Conservation (phyloP, 768 basidiomycete genomes). For the Mycena olivaceomarginata region DNA sequence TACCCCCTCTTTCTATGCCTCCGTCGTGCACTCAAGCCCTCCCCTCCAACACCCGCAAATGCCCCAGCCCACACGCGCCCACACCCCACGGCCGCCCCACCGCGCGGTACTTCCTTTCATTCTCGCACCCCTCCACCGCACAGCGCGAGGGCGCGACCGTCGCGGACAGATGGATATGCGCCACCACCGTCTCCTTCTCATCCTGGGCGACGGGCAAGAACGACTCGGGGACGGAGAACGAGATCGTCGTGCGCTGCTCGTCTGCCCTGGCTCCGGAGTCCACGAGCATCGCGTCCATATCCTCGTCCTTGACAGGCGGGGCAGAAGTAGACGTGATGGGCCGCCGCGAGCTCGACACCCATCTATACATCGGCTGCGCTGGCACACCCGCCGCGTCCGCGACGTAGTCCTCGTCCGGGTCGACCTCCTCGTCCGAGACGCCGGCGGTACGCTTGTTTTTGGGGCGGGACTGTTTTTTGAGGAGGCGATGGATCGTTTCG, state of each 20-base stretch:
- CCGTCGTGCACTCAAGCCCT: neutral
- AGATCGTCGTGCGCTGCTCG: neutral
- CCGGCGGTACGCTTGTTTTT: conserved; percentile 63
- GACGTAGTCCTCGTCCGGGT: conserved; percentile 59
- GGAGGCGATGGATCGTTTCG: conserved; percentile 78
- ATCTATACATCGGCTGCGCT: conserved; percentile 67
- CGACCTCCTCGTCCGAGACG: conserved; percentile 52
- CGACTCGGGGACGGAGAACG: conserved; percentile 39
- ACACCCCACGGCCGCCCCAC: conserved; percentile 62
- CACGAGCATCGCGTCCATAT: too few relatives aligned
- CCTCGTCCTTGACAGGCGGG: too few relatives aligned
- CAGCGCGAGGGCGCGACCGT: conserved; percentile 50
- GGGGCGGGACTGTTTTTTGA: conserved; percentile 75
- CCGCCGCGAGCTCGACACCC: conserved; percentile 66
- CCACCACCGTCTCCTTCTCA: neutral
- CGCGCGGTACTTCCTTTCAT: conserved; percentile 66
- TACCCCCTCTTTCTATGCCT: too few relatives aligned
- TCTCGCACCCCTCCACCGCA: conserved; percentile 64
- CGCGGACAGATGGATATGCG: conserved; percentile 32
- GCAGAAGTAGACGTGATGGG: neutral
- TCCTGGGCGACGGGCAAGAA: conserved; percentile 20
- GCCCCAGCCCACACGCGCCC: conserved; percentile 69
- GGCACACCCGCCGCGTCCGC: conserved; percentile 43
- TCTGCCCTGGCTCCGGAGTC: neutral
- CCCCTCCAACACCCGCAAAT: conserved; percentile 64